phyloP scores from a whole-genome alignment of 306 rosid genomes.

The Acacia crassicarpa region DNA sequence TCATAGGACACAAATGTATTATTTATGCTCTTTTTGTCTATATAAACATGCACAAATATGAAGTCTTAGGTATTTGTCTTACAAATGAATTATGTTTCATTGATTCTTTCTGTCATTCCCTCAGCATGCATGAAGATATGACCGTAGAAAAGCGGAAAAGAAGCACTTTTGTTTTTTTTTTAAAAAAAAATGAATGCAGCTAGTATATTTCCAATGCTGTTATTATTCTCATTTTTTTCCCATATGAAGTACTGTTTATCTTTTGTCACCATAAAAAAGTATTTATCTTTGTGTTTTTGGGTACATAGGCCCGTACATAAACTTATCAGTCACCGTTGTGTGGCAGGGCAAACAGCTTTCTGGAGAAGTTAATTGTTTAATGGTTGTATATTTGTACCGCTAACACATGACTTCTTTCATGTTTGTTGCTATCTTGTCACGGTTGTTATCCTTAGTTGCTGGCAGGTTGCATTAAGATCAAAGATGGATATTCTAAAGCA shows the following conservation, averaged over 20 bases:
- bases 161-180: too few relatives aligned
- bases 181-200: too few relatives aligned
- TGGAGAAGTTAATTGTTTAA: slow-evolving; percentile 4
- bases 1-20: not conserved
- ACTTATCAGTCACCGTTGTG: not conserved
- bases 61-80: not conserved
- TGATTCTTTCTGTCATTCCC: not conserved
- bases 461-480: slow-evolving; percentile 76
- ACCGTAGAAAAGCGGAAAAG: not conserved
- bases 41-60: not conserved
- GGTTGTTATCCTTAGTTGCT: slow-evolving; percentile 57
- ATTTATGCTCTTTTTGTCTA: not conserved
- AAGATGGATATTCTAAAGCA: slow-evolving; percentile 75
- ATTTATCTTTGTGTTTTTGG: not conserved
- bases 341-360: not conserved
- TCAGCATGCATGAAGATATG: not conserved
- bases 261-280: not conserved
- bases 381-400: not conserved
- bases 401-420: slow-evolving; percentile 1
- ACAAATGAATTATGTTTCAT: not conserved
- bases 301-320: not conserved
- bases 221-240: slow-evolving; percentile 9
- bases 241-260: not conserved
- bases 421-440: slow-evolving; percentile 17
- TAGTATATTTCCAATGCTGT: not conserved